These are phyloP conservation scores for Epichloe amarillans DNA, from an alignment of 2,329 filamentous ascomycete species.

Conservation along the genomic window DNA sequence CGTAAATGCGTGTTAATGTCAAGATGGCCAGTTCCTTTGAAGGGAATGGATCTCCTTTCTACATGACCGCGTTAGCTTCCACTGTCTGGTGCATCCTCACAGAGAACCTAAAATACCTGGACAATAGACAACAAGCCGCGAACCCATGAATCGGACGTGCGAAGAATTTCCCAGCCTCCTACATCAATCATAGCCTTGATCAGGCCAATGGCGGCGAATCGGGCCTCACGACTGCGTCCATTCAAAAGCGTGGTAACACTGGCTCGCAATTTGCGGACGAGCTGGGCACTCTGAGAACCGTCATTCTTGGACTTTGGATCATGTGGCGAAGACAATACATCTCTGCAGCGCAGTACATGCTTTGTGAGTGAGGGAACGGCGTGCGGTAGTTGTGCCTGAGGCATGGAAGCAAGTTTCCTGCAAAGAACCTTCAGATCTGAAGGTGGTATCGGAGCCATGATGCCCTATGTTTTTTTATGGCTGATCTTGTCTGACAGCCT, in stretches of 20 bases:
- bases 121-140: constrained; percentile 61
- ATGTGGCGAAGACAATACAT: constrained; percentile 48
- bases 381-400: constrained; percentile 59
- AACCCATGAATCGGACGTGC: constrained; percentile 63
- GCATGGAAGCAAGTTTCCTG: constrained; percentile 56
- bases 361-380: constrained; percentile 56
- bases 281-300: constrained; percentile 49
- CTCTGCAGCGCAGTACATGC: constrained; percentile 43
- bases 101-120: constrained; percentile 35
- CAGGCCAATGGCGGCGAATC: constrained; percentile 65
- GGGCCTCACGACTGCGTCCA: constrained; percentile 58
- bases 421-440: constrained; percentile 53
- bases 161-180: constrained; percentile 72
- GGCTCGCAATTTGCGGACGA: constrained; percentile 71
- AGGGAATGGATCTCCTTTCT: constrained; percentile 66
- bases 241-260: constrained; percentile 65
- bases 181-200: constrained; percentile 72
- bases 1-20: constrained; percentile 70
- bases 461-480: not conserved
- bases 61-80: constrained; percentile 9
- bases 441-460: constrained; percentile 16
- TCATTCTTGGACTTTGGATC: constrained; percentile 48
- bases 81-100: not conserved
- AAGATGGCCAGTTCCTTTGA: constrained; percentile 68
- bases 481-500: not conserved